Evolutionary conservation across 768 basidiomycete genomes (phyloP).

Genomic region (Podaxis sp.): DNA sequence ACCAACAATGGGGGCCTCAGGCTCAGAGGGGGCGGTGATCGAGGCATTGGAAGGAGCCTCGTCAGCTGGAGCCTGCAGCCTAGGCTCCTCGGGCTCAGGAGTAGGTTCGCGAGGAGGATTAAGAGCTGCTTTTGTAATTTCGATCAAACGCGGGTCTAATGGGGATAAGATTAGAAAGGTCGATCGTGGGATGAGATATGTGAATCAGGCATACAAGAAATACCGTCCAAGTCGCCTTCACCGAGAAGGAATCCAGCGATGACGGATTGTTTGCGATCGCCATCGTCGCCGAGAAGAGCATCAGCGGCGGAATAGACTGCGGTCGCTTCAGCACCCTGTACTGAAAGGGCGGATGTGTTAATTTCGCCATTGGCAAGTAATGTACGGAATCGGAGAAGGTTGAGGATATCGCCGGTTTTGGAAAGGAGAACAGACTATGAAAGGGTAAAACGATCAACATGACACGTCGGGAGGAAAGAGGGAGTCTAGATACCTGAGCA

Average conservation of each 20-base stretch:
- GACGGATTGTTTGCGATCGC: conserved; percentile 42
- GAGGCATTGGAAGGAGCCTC: conserved; percentile 15
- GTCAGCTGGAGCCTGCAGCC: conserved; percentile 11
- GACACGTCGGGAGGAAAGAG: not conserved
- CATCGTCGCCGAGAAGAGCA: conserved; percentile 52
- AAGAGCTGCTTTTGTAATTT: conserved; percentile 50
- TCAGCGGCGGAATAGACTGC: conserved; percentile 52
- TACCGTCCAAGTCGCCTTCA: conserved; percentile 54
- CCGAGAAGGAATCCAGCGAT: conserved; percentile 54
- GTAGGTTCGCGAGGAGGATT: conserved; percentile 43
- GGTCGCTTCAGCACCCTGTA: conserved; percentile 48
- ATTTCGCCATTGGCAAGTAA: conserved; percentile 42
- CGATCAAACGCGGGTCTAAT: conserved; percentile 57
- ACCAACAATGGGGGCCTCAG: conserved; percentile 33
- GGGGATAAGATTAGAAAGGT: conserved; percentile 11
- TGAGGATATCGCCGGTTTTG: conserved; percentile 48
- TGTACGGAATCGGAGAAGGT: conserved; percentile 55
- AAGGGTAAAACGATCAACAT: not conserved
- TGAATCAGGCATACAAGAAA: conserved; percentile 50
- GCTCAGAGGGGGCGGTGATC: conserved; percentile 13
- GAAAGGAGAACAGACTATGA: conserved; percentile 37
- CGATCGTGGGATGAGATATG: not conserved
- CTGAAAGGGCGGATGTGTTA: conserved; percentile 33
- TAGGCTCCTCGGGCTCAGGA: conserved; percentile 29
- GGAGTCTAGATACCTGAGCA: conserved; percentile 44